A percentile compares a stretch with the other conserved stretches of the same genome.
These are phyloP conservation scores for Populus tremula DNA, from an alignment of 345 rosid species.

Conservation along the genomic window DNA sequence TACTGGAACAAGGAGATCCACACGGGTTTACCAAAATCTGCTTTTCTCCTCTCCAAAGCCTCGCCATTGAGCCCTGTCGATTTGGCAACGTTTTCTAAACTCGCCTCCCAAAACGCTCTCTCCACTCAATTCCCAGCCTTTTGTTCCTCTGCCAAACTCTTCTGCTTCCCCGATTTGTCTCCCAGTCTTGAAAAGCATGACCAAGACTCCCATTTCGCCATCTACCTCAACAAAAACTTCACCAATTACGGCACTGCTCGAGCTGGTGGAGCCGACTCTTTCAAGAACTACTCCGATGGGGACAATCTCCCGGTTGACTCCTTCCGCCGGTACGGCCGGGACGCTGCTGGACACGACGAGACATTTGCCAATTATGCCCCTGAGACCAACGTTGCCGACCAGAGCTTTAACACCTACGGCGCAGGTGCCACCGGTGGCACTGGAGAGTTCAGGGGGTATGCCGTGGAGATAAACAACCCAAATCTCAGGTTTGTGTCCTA, in stretches of 20 bases:
- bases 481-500: conserved; percentile 58
- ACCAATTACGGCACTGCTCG: conserved; percentile 59
- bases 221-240: conserved; percentile 63
- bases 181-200: conserved; percentile 14
- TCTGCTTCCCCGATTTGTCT: conserved; percentile 57
- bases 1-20: conserved; percentile 84
- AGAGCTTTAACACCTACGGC: conserved; percentile 78
- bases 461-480: conserved; percentile 52
- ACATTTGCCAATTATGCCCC: conserved; percentile 30
- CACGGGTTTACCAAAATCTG: conserved; percentile 39
- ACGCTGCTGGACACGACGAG: conserved; percentile 27
- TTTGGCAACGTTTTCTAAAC: conserved; percentile 60
- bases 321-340: conserved; percentile 39
- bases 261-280: conserved; percentile 53
- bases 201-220: conserved; percentile 48
- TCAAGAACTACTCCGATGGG: conserved; percentile 42
- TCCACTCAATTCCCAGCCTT: conserved; percentile 58
- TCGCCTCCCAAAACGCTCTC: conserved; percentile 59
- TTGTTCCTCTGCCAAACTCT: conserved; percentile 77
- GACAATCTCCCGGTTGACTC: conserved; percentile 26
- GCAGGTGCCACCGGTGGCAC: conserved; percentile 54
- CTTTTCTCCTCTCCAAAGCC: conserved; percentile 68
- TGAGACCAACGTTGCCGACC: conserved; percentile 47
- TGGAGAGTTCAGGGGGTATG: conserved; percentile 60
- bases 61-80: conserved; percentile 70